phyloP scores from a whole-genome alignment of 495 filamentous ascomycete genomes.

The Penicillium paradoxum region DNA sequence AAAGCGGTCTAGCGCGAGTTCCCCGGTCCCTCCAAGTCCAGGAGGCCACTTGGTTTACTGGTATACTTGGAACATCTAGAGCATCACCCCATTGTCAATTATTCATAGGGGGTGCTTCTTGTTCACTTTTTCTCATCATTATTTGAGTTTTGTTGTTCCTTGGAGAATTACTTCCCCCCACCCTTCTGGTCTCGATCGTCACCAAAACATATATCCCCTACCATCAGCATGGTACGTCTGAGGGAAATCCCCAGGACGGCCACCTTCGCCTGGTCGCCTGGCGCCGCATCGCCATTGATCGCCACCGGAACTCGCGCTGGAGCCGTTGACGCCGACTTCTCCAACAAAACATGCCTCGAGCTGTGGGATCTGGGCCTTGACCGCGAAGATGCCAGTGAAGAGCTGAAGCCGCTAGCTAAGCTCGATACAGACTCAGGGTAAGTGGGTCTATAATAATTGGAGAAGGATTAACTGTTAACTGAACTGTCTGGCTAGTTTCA shows the following conservation, averaged over 20 bases:
- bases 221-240: slow-evolving; percentile 78
- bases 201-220: slow-evolving; percentile 20
- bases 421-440: slow-evolving; percentile 88
- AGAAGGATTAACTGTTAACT: slow-evolving; percentile 8
- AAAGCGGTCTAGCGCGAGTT: slow-evolving; percentile 30
- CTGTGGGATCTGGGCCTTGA: slow-evolving; percentile 89
- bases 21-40: slow-evolving; percentile 37
- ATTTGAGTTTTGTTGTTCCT: slow-evolving; percentile 13
- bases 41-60: slow-evolving; percentile 46
- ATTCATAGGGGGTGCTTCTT: slow-evolving; percentile 26
- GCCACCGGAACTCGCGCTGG: slow-evolving; percentile 95
- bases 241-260: slow-evolving; percentile 94
- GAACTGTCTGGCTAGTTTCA: slow-evolving; percentile 58
- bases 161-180: slow-evolving; percentile 9
- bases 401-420: slow-evolving; percentile 80
- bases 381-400: slow-evolving; percentile 63
- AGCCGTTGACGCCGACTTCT: slow-evolving; percentile 95
- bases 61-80: slow-evolving; percentile 17
- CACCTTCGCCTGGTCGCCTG: slow-evolving; percentile 93
- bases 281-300: slow-evolving; percentile 66
- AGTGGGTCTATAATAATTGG: slow-evolving; percentile 7
- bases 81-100: slow-evolving; percentile 23
- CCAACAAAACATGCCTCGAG: slow-evolving; percentile 92
- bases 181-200: slow-evolving; percentile 17
- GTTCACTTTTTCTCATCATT: background rate